Percentiles rank a stretch among this genome's conserved stretches.
Evolutionary conservation across 2,329 filamentous ascomycete species (phyloP).

Genomic region (Hirsutella thompsonii): DNA sequence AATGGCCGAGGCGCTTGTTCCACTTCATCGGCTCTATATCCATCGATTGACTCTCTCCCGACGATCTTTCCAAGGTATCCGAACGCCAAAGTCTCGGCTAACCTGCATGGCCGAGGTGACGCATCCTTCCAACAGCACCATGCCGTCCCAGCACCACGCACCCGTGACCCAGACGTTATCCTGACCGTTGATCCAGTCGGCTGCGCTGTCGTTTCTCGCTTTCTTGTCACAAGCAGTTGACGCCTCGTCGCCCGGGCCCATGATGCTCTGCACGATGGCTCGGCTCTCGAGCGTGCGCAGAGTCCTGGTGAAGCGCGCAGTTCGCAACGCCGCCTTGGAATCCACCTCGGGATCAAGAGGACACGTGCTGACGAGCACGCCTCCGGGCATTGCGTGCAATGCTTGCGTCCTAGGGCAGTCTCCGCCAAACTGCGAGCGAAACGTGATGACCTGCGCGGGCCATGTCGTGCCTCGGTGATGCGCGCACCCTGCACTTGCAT

Average conservation of each 20-base stretch:
- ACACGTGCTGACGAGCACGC: constrained; percentile 39
- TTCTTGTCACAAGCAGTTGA: background rate
- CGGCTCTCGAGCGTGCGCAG: constrained; percentile 35
- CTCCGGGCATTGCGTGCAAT: constrained; percentile 35
- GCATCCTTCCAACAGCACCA: constrained; percentile 50
- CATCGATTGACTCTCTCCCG: too few relatives aligned
- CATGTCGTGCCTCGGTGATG: constrained; percentile 13
- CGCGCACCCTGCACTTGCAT: constrained; percentile 9
- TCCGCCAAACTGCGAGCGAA: constrained; percentile 20
- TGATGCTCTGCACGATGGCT: constrained; percentile 31
- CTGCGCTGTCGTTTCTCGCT: constrained; percentile 1
- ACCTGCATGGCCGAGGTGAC: constrained; percentile 44
- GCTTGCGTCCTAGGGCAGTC: constrained; percentile 30
- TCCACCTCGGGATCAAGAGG: constrained; percentile 25
- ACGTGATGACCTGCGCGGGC: constrained; percentile 18
- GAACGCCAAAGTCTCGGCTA: constrained; percentile 36
- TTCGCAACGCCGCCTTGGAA: constrained; percentile 25
- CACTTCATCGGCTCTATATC: too few relatives aligned
- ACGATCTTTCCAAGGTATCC: constrained; percentile 21
- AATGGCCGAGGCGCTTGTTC: too few relatives aligned
- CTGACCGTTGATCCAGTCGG: constrained; percentile 37
- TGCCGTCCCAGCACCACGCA: constrained; percentile 53
- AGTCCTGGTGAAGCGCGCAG: constrained; percentile 37
- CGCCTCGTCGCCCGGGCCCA: constrained; percentile 11
- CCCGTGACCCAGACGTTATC: constrained; percentile 41